Base-by-base conservation (phyloP, 306 rosid species). In the Quercus rubra region DNA sequence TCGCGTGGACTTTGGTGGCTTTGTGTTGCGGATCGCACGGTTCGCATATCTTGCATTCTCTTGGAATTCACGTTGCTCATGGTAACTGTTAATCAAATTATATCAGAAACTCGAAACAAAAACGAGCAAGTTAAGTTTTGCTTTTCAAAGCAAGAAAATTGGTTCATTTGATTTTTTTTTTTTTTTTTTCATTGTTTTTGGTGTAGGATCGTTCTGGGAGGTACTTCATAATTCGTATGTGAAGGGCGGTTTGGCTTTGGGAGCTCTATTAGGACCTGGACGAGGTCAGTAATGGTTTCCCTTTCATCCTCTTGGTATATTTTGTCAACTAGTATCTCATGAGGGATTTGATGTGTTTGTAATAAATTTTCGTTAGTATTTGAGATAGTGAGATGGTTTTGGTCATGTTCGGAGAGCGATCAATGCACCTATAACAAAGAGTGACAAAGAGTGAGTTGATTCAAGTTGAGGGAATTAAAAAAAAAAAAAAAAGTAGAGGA, bases 1-100 rank as follows among this genome's bases (percentile, higher is more conserved):
- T 95, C 72, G 99, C 98, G 62, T 95, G 99, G 99, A 89, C 96
- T 86, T 81, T 95, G 83, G 98, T 91, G 30, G 98, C 97, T 13
- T 71, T 95, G 89, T 95, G 99, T 70, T 95, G 99, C 67, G 99
- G 98, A 71, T 89, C 99, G 27, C 98, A 95, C 55, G 92, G 90
- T 75, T 95, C 99, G 23, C 99, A 95, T 76, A 85, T 92, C 77
- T 81, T 95, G 74, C 99, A 95, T 79, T 86, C 96, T 67, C 30
- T 95, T 27, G 99, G 99, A 19, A 87, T 95, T 84, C 97, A 95
- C 81, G 83, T 91, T 70, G 87, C 81, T 78, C 99, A 93, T 49
- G 99, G 99, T 94, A 94, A 74, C 62, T 12, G 13, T 71, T 25
- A 14, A 70, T 8, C 52, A 23, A 14, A 70, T 8, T 33, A 35